A percentile compares a stretch with the other conserved stretches of the same genome.
These are phyloP conservation scores for Aspergillus indologenus DNA, from an alignment of 495 filamentous ascomycete species.

Conservation along the genomic window DNA sequence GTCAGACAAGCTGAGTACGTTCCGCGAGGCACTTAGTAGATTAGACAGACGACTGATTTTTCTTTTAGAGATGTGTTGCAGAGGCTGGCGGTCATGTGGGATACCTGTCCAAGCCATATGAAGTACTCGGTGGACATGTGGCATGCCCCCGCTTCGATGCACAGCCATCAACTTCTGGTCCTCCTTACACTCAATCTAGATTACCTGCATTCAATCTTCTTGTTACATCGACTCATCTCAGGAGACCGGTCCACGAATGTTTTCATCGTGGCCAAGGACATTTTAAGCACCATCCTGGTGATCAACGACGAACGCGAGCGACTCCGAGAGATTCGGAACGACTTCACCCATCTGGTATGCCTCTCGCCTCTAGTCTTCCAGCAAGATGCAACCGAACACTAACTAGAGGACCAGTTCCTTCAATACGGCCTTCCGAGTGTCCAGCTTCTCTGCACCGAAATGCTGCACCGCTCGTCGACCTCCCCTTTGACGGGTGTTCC, in stretches of 20 bases:
- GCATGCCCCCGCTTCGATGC: background rate
- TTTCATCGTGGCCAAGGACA: slow-evolving; percentile 2
- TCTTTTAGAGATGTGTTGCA: background rate
- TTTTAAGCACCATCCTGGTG: slow-evolving; percentile 9
- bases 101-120: slow-evolving; percentile 8
- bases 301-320: slow-evolving; percentile 14
- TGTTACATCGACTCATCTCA: slow-evolving; percentile 6
- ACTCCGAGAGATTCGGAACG: slow-evolving; percentile 6
- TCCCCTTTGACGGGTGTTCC: background rate
- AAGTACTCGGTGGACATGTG: slow-evolving; percentile 16
- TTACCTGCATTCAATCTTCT: slow-evolving; percentile 10
- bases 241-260: background rate
- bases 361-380: background rate
- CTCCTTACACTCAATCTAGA: slow-evolving; percentile 9
- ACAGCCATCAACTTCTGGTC: background rate
- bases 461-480: slow-evolving; percentile 5
- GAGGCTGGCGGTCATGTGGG: slow-evolving; percentile 8
- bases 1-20: slow-evolving; percentile 7
- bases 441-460: slow-evolving; percentile 9
- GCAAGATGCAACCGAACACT: too few relatives aligned
- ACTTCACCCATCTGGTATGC: slow-evolving; percentile 9
- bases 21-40: too few relatives aligned
- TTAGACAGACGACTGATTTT: background rate
- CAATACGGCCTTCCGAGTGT: slow-evolving; percentile 12
- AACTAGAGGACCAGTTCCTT: slow-evolving; percentile 7